phyloP scores from a whole-genome alignment of 345 rosid genomes.

The Eutrema heterophyllum region DNA sequence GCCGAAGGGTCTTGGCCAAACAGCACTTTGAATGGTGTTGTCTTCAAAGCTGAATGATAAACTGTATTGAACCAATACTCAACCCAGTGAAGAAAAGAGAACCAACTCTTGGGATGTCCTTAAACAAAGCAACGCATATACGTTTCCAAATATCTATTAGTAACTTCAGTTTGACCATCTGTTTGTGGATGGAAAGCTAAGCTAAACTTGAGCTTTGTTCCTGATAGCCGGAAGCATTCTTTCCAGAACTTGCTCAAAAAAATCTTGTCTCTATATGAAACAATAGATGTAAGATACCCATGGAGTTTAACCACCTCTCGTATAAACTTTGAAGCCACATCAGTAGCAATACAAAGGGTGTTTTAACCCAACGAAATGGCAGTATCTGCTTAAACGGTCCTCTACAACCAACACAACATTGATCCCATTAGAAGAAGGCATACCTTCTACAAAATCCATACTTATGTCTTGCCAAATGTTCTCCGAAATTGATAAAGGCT shows the following conservation, averaged over 20 bases:
- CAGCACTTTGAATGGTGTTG: background rate
- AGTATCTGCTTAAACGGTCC: background rate
- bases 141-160: background rate
- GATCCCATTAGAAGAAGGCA: background rate
- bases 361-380: background rate
- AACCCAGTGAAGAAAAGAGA: background rate
- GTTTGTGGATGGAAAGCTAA: background rate
- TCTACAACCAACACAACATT: background rate
- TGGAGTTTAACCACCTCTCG: background rate
- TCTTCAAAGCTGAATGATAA: background rate
- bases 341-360: background rate
- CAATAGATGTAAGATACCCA: background rate
- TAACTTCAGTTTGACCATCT: background rate
- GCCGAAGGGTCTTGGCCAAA: background rate
- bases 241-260: background rate
- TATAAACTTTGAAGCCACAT: background rate
- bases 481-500: background rate
- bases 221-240: background rate
- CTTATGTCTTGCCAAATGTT: background rate
- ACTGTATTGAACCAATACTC: background rate
- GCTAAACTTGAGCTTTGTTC: background rate
- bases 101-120: background rate
- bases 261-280: background rate
- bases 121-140: background rate
- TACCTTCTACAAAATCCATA: background rate